Base-by-base conservation (phyloP, 441 rosid genomes). In the Adansonia rubrostipa region DNA sequence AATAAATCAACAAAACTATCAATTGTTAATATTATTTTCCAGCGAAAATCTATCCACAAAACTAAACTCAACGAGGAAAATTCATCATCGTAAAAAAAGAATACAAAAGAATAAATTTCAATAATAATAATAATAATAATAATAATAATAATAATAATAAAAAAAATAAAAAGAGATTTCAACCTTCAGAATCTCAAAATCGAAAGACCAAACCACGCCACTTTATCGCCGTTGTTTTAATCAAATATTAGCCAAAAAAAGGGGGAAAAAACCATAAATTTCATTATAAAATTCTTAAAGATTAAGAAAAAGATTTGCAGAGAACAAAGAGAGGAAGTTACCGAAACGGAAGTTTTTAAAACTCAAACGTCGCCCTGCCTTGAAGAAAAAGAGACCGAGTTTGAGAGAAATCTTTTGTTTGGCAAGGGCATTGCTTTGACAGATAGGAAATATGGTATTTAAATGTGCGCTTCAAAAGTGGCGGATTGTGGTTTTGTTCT, bases 151-250 rank as follows among this genome's bases (percentile, higher is more conserved):
- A n/a, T n/a, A n/a, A n/a, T n/a, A n/a, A n/a, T n/a, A n/a, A n/a
- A n/a, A n/a, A n/a, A n/a, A 20, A 60, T 1, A 8, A 50, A 1
- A 3, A 69, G 40, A 53, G 15, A 28, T 53, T 47, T 53, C 28
- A 71, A 51, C 44, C 75, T 47, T 68, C 33, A 47, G 17, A 69
- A 69, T 22, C 19, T 20, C 11, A 14, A 51, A 24, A 71, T 8
- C 15, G 47, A 28, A 53, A 71, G 8, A 71, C 14, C 66, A 44
- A 45, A 36, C 7, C 53, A 40, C 47, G 63, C 53, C 36, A 17
- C 48, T 33, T 53, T 17, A 54, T 73, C 76, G 50, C 24, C 76
- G 4, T 54, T 13, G n/a, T 40, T 40, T 57, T 40, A 58, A 42
- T 40, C 33, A 28, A 36, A 40, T 9, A 73, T 13, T 42, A 69